Percentiles rank a stretch among this genome's conserved stretches.
phyloP scores from a whole-genome alignment of 2,329 filamentous ascomycete genomes.

The Metarhizium anisopliae region DNA sequence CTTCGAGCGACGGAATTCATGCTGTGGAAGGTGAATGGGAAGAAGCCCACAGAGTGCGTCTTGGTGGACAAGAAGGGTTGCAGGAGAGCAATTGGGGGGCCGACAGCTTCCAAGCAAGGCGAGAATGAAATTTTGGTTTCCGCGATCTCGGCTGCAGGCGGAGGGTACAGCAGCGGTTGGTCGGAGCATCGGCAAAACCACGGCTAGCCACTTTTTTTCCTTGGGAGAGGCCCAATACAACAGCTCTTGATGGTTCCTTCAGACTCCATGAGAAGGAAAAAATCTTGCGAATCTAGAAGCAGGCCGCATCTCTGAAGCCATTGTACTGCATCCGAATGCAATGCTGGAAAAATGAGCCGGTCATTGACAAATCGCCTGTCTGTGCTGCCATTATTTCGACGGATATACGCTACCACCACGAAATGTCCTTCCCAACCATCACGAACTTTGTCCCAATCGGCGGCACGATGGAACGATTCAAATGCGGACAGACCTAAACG shows the following conservation, averaged over 20 bases:
- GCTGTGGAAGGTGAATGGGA: conserved; percentile 17
- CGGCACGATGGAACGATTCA: conserved; percentile 18
- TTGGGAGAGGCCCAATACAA: background rate
- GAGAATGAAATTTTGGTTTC: conserved; percentile 30
- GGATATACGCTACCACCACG: conserved; percentile 12
- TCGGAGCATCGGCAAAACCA: conserved; percentile 24
- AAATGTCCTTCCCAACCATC: conserved; percentile 13
- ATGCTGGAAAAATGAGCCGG: conserved; percentile 34
- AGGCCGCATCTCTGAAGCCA: background rate
- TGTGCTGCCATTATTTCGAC: conserved; percentile 28
- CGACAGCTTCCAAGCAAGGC: conserved; percentile 16
- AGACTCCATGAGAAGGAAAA: background rate
- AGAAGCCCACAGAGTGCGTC: conserved; percentile 18
- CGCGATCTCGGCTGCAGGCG: conserved; percentile 26
- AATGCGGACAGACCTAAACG: conserved; percentile 13
- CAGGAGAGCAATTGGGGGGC: conserved; percentile 14
- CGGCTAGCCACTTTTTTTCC: conserved; percentile 18
- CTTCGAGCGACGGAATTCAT: conserved; percentile 41
- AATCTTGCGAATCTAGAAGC: background rate
- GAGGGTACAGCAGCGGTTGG: conserved; percentile 15
- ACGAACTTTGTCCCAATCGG: conserved; percentile 32
- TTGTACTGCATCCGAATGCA: background rate
- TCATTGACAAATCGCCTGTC: conserved; percentile 32
- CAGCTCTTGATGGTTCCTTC: background rate
- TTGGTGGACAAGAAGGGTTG: conserved; percentile 16